Evolutionary conservation across 305 asterid genomes (phyloP).

Genomic region (Solanum hybrid): DNA sequence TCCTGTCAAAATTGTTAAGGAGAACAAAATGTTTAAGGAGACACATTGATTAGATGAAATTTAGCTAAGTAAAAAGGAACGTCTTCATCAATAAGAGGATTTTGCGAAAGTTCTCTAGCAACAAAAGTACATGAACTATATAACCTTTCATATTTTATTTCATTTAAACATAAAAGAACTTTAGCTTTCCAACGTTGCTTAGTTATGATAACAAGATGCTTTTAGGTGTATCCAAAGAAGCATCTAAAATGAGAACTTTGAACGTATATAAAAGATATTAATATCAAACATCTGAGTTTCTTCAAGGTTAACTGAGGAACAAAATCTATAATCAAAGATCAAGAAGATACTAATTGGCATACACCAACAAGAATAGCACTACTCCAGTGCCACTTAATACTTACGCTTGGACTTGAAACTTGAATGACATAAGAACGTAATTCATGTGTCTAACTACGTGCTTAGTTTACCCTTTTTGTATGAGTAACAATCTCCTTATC

Average conservation of each 20-base stretch:
- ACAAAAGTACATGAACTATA: background rate
- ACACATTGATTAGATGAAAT: background rate
- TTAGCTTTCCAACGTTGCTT: background rate
- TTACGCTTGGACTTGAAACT: background rate
- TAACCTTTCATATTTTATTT: background rate
- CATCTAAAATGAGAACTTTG: background rate
- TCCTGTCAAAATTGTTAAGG: conserved; percentile 35
- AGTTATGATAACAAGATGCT: background rate
- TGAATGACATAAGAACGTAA: background rate
- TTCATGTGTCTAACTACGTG: background rate
- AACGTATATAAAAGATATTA: background rate
- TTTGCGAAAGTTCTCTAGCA: background rate
- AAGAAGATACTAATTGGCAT: background rate
- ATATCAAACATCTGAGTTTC: background rate
- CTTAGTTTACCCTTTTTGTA: background rate
- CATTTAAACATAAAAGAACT: background rate
- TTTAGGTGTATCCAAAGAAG: conserved; percentile 9
- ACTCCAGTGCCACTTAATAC: background rate
- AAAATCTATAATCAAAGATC: background rate
- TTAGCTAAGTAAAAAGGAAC: background rate
- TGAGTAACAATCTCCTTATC: background rate
- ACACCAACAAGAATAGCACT: background rate
- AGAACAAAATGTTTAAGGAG: background rate
- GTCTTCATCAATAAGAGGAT: background rate
- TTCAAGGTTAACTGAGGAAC: background rate